Evolutionary conservation across 1,284 basidiomycete species (phyloP).

Genomic region (Leccinum pachyderme): DNA sequence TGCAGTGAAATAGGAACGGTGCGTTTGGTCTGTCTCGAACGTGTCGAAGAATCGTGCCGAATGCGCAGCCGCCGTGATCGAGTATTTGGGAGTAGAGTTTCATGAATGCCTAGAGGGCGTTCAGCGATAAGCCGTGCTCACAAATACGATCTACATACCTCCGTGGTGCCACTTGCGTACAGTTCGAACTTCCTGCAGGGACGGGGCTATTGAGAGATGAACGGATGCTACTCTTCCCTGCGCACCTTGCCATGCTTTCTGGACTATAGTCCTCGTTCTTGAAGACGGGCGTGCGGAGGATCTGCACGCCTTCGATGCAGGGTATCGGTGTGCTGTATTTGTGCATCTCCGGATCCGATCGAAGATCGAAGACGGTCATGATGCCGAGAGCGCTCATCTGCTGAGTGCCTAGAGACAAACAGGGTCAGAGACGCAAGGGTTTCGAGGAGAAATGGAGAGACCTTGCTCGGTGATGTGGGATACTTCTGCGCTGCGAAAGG

Average conservation of each 20-base stretch:
- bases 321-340: slow-evolving; percentile 69
- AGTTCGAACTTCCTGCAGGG: slow-evolving; percentile 60
- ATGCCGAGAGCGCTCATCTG: slow-evolving; percentile 61
- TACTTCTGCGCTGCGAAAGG: slow-evolving; percentile 68
- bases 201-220: slow-evolving; percentile 17
- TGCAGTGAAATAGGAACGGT: slow-evolving; percentile 71
- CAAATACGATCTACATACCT: slow-evolving; percentile 41
- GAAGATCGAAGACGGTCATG: slow-evolving; percentile 65
- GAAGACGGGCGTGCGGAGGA: slow-evolving; percentile 65
- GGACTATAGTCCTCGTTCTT: slow-evolving; percentile 74
- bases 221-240: slow-evolving; percentile 33
- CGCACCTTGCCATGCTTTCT: slow-evolving; percentile 77
- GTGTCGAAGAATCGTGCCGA: slow-evolving; percentile 64
- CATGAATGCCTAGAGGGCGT: slow-evolving; percentile 62
- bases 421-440: slow-evolving; percentile 3
- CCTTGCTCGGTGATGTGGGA: slow-evolving; percentile 67
- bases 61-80: slow-evolving; percentile 64
- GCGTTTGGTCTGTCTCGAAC: slow-evolving; percentile 65
- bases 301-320: slow-evolving; percentile 55
- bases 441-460: slow-evolving; percentile 32
- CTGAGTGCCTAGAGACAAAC: slow-evolving; percentile 45
- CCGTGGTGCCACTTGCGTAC: slow-evolving; percentile 77
- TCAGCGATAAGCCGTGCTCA: slow-evolving; percentile 3
- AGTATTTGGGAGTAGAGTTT: slow-evolving; percentile 77
- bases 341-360: slow-evolving; percentile 73